Base-by-base conservation (phyloP, 1,284 basidiomycete genomes). In the Tilletiopsis washingtonensis region DNA sequence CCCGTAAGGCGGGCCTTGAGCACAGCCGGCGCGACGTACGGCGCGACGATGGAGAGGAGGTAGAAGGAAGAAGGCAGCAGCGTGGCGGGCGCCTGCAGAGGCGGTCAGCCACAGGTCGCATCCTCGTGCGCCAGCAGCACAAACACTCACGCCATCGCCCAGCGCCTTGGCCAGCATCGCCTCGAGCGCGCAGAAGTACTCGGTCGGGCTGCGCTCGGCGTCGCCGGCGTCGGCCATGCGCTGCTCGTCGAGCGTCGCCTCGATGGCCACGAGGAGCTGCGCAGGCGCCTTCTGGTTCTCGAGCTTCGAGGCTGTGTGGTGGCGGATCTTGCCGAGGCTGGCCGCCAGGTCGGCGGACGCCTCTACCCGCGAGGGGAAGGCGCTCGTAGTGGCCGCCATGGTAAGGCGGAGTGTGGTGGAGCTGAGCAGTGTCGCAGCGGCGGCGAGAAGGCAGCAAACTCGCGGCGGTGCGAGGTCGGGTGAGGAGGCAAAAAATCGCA, bases 241-340 rank as follows among this genome's bases (percentile, higher is more conserved):
- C 58, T 88, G 86, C 61, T 91, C 86, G 47, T 80, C 77, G 62
- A 98, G 81, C 11, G 91, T 93, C 2, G 82, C 80, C 74, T 99
- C 94, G 64, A 98, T 80, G 15, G 91, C 94, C 49, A 80, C 76
- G 39, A 99, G 81, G 19, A 99, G 82, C 48, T 83, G 84, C 14
- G 94, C 94, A 2, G 91, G 90, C 45, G 86, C 82, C 70, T 88
- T 88, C 76, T 97, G 91, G 70, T 94, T 88, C 1, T 84, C 74
- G 19, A 93, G 79, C 24, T 82, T 80, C 0, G 91, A 93, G 21
- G 81, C 81, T 2, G 83, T 84, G 66, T 96, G 89, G 14, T 85
- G 84, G 50, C 93, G 80, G 61, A 98, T 89, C 77, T 96, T 97
- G 55, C 81, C 56, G 20, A 73, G 59, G 5, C 64, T 57, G 15